These are phyloP conservation scores for Debaryomycetaceae sp. DNA, from an alignment of 1,139 yeast genomes.

Conservation along the genomic window DNA sequence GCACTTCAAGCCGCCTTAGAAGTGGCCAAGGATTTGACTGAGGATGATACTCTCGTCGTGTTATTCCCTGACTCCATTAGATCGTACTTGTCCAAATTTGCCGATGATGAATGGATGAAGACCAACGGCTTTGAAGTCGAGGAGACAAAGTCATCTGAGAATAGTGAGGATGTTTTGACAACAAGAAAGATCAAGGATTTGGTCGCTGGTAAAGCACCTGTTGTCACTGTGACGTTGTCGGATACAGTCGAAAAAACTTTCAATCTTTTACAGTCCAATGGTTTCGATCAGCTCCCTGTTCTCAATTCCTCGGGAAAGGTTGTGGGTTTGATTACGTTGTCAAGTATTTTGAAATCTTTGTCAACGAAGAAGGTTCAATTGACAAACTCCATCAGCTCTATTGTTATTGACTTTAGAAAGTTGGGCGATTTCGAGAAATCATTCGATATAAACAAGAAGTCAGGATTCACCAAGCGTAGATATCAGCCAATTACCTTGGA, in stretches of 20 bases:
- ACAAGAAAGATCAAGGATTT: conserved; percentile 60
- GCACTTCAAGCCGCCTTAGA: conserved; percentile 79
- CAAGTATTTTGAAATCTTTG: conserved; percentile 65
- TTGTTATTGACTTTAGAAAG: conserved; percentile 73
- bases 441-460: conserved; percentile 58
- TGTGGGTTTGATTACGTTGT: conserved; percentile 75
- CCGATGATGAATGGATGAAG: conserved; percentile 90
- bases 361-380: conserved; percentile 61
- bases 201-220: conserved; percentile 67
- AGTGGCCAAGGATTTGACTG: conserved; percentile 67
- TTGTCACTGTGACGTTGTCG: conserved; percentile 65
- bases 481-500: conserved; percentile 68
- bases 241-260: conserved; percentile 67
- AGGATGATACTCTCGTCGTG: conserved; percentile 74
- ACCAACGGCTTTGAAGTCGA: conserved; percentile 66
- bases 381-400: conserved; percentile 57
- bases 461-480: conserved; percentile 59
- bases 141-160: conserved; percentile 40
- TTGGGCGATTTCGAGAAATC: conserved; percentile 69
- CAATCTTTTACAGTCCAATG: conserved; percentile 68
- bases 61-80: conserved; percentile 87
- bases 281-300: conserved; percentile 85
- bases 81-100: conserved; percentile 83
- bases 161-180: conserved; percentile 50
- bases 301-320: conserved; percentile 58